These are phyloP conservation scores for Zasmidium angulare DNA, from an alignment of 2,329 filamentous ascomycete genomes.

Conservation along the genomic window DNA sequence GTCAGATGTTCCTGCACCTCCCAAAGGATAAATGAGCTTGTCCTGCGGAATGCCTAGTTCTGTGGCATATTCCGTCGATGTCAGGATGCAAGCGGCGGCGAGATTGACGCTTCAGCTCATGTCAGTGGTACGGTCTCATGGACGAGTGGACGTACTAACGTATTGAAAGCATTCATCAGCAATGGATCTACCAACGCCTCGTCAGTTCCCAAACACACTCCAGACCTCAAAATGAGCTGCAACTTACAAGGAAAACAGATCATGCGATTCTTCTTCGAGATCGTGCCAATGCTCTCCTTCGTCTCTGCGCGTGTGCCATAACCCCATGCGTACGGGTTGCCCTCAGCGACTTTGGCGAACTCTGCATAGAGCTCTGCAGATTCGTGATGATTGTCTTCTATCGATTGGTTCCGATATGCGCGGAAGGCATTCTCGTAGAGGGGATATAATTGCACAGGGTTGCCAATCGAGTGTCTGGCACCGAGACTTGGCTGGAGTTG, in stretches of 20 bases:
- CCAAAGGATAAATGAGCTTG: slow-evolving; percentile 64
- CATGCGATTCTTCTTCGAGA: slow-evolving; percentile 62
- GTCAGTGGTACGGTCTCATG: background rate
- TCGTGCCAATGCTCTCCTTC: slow-evolving; percentile 53
- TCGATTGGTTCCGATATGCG: slow-evolving; percentile 55
- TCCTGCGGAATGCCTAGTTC: slow-evolving; percentile 55
- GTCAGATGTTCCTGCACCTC: slow-evolving; percentile 63
- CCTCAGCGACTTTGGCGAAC: slow-evolving; percentile 58
- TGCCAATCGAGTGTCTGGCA: slow-evolving; percentile 57
- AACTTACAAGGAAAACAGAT: slow-evolving; percentile 60
- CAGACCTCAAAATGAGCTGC: too few relatives aligned
- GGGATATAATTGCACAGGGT: slow-evolving; percentile 67
- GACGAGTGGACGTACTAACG: slow-evolving; percentile 15
- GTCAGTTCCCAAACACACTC: too few relatives aligned
- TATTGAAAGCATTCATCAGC: slow-evolving; percentile 72
- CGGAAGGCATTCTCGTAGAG: slow-evolving; percentile 66
- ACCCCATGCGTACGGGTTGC: slow-evolving; percentile 59
- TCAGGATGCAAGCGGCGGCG: slow-evolving; percentile 61
- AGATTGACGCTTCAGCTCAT: slow-evolving; percentile 59
- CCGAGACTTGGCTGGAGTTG: slow-evolving; percentile 46
- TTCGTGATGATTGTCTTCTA: slow-evolving; percentile 58
- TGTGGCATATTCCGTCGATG: slow-evolving; percentile 55
- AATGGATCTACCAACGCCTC: slow-evolving; percentile 50
- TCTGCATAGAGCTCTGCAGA: slow-evolving; percentile 60
- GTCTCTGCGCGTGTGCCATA: slow-evolving; percentile 49